A percentile compares a stretch with the other conserved stretches of the same genome.
Evolutionary conservation across 495 filamentous ascomycete species (phyloP).

Genomic region (Durotheca rogersii): DNA sequence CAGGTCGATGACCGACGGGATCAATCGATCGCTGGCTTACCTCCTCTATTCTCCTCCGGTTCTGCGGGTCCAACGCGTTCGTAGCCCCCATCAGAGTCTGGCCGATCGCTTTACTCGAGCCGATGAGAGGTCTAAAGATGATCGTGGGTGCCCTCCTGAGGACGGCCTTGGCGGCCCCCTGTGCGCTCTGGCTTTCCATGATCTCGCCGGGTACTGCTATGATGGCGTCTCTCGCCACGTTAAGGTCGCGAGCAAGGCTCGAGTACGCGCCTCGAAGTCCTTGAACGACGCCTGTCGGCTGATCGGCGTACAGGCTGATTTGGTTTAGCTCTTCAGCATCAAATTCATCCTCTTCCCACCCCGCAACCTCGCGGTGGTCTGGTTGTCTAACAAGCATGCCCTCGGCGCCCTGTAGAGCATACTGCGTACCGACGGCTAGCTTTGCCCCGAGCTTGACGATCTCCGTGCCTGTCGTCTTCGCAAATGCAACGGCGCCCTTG

Average conservation of each 20-base stretch:
- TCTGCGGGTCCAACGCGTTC: slow-evolving; percentile 84
- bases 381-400: slow-evolving; percentile 62
- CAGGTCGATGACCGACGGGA: background rate
- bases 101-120: slow-evolving; percentile 84
- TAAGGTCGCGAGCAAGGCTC: slow-evolving; percentile 81
- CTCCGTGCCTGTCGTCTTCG: slow-evolving; percentile 87
- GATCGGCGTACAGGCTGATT: slow-evolving; percentile 89
- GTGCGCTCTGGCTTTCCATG: slow-evolving; percentile 79
- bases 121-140: slow-evolving; percentile 86
- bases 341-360: slow-evolving; percentile 63
- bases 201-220: slow-evolving; percentile 92
- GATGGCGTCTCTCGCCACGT: slow-evolving; percentile 82
- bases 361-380: slow-evolving; percentile 33
- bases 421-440: slow-evolving; percentile 91
- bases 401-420: slow-evolving; percentile 83
- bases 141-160: slow-evolving; percentile 83
- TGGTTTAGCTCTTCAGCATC: slow-evolving; percentile 68
- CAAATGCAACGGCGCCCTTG: slow-evolving; percentile 86
- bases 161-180: slow-evolving; percentile 78
- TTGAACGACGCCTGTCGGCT: slow-evolving; percentile 82
- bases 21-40: slow-evolving; percentile 53
- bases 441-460: slow-evolving; percentile 92
- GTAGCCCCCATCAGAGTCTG: slow-evolving; percentile 91
- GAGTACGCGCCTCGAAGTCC: slow-evolving; percentile 79
- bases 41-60: slow-evolving; percentile 81